Base-by-base conservation (phyloP, 2,329 filamentous ascomycete species). In the Phaeosphaeriaceae sp. region DNA sequence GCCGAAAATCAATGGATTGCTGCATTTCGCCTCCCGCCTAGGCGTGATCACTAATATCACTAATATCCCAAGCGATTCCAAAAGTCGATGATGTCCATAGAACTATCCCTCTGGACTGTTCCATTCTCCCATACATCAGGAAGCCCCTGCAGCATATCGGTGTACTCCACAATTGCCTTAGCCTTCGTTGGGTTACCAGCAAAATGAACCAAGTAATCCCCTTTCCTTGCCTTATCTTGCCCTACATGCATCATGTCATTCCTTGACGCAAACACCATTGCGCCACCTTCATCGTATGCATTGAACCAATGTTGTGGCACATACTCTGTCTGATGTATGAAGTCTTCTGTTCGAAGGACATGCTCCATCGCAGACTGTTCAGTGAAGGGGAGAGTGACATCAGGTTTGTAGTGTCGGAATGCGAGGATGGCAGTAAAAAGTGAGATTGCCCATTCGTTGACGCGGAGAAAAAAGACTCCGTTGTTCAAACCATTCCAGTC, bases 251-350 rank as follows among this genome's bases (percentile, higher is more conserved):
- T 68, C 45, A 72, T 70, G 39, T 72, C 66, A 39, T 51, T 33
- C 13, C 72, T 70, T 28, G 39, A 16, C 7, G 40, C 39, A 18
- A 51, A 62, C 5, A 20, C 16, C 16, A 47, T n/a, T 13, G 61
- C 43, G 2, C 43, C 72, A 15, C 69, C 71, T 39, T 74, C 65
- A 17, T 52, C 52, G 39, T 77, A 78, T 1, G 73, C 72, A 50
- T 78, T 78, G 61, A 78, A 77, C 75, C 74, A 77, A 7, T 75
- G 57, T 50, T 77, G 75, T 11, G 75, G 74, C 34, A 73, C 68
- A 26, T 70, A 59, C 8, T 71, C 66, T 11, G 73, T 57, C 47
- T 71, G 55, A 6, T 64, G 49, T 8, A 48, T 54, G 53, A 76
- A 76, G 0, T 62, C 48, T 1, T 58, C 54, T 29, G 72, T 66